Conservation (phyloP, 495 filamentous ascomycete species). For the Neurospora tetrasperma region DNA sequence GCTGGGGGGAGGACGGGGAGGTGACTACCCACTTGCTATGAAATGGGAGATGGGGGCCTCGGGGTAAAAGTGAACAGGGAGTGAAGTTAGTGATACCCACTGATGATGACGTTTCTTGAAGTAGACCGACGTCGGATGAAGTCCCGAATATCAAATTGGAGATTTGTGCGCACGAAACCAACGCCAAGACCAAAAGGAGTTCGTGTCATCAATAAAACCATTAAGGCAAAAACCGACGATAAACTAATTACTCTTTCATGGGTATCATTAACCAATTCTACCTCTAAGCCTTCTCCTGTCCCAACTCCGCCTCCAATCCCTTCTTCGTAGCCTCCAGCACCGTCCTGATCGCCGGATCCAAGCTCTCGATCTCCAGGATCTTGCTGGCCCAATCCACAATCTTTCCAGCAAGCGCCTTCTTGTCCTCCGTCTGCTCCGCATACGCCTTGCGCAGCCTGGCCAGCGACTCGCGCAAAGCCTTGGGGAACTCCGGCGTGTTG, state of each 20-base stretch:
- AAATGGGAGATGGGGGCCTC: too few relatives aligned
- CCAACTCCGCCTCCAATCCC: constrained; percentile 16
- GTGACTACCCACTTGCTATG: background rate
- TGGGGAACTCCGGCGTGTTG: constrained; percentile 60
- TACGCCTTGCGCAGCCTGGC: constrained; percentile 41
- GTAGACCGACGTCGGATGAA: background rate
- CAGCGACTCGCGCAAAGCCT: constrained; percentile 54
- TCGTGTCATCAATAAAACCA: background rate
- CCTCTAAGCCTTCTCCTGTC: background rate
- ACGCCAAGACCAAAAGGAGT: too few relatives aligned
- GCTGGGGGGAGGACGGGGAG: constrained; percentile 29
- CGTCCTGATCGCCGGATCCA: constrained; percentile 57
- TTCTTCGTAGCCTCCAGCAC: constrained; percentile 49
- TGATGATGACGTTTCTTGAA: background rate
- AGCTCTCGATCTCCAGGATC: constrained; percentile 42
- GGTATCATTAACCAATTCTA: background rate
- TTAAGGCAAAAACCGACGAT: background rate
- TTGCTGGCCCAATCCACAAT: constrained; percentile 49
- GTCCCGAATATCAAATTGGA: background rate
- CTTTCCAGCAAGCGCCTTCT: constrained; percentile 40
- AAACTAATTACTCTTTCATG: background rate
- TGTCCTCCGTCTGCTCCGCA: constrained; percentile 32
- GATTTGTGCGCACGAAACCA: background rate
- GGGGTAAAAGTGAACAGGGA: constrained; percentile 15
- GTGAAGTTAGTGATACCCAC: background rate